A percentile compares a stretch with the other conserved stretches of the same genome.
phyloP scores from a whole-genome alignment of 164 flowering plant species.

The Chimonanthus praecox region DNA sequence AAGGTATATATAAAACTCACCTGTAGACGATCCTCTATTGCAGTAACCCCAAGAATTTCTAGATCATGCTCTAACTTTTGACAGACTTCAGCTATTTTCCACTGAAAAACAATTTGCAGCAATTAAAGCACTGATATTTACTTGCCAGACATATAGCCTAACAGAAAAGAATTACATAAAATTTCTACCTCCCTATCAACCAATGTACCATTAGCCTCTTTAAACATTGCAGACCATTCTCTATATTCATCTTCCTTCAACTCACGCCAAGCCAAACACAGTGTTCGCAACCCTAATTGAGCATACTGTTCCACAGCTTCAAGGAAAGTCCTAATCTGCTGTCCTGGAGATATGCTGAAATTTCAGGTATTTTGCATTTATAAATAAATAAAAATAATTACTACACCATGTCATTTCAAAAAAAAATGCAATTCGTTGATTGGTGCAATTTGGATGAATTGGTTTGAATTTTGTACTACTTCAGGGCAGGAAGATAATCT shows the following conservation, averaged over 20 bases:
- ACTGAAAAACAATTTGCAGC: constrained; percentile 37
- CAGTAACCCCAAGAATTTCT: constrained; percentile 91
- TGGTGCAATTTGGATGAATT: too few species aligned
- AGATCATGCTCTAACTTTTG: constrained; percentile 83
- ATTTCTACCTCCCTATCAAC: constrained; percentile 92
- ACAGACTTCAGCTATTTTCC: constrained; percentile 95
- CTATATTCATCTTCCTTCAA: constrained; percentile 74
- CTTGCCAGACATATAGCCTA: background rate
- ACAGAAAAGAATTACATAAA: constrained; percentile 2
- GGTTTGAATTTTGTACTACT: too few species aligned
- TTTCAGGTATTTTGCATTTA: constrained; percentile 10
- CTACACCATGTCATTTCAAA: background rate
- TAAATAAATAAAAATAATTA: background rate
- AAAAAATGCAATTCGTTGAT: too few species aligned
- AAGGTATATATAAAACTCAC: constrained; percentile 23
- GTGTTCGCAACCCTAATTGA: constrained; percentile 84
- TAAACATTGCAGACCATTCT: constrained; percentile 86
- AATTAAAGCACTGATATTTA: background rate
- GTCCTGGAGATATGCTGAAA: constrained; percentile 45
- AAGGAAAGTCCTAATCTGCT: constrained; percentile 53
- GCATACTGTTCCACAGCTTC: constrained; percentile 96
- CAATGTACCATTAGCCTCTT: constrained; percentile 85
- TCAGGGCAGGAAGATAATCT: too few species aligned
- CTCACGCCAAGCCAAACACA: constrained; percentile 97
- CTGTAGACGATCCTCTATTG: constrained; percentile 97